Conservation (phyloP, 441 rosid species). For the Biscutella laevigata region DNA sequence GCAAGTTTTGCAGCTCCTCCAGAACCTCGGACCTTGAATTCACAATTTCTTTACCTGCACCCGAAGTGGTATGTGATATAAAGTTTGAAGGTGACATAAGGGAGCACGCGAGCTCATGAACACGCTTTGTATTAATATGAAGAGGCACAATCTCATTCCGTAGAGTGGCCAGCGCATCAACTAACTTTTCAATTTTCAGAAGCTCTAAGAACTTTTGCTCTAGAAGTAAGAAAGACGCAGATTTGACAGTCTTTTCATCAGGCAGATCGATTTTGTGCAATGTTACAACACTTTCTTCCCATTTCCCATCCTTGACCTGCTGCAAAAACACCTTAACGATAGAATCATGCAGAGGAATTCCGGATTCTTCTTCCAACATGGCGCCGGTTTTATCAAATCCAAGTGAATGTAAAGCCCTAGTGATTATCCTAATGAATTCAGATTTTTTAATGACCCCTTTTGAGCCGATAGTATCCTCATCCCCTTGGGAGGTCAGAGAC, state of each 20-base stretch:
- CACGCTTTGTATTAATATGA: conserved; percentile 31
- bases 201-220: conserved; percentile 49
- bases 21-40: conserved; percentile 37
- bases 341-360: conserved; percentile 35
- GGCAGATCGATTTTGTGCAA: conserved; percentile 33
- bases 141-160: conserved; percentile 48
- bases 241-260: conserved; percentile 36
- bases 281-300: conserved; percentile 45
- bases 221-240: conserved; percentile 41
- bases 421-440: conserved; percentile 42
- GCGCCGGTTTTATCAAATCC: conserved; percentile 47
- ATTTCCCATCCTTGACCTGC: conserved; percentile 41
- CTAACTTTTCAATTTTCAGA: conserved; percentile 27
- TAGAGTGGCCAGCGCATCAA: conserved; percentile 35
- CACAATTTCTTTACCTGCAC: conserved; percentile 24
- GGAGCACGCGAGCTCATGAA: conserved; percentile 39
- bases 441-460: conserved; percentile 40
- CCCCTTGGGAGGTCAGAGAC: conserved; percentile 48
- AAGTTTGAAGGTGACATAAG: conserved; percentile 28
- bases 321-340: conserved; percentile 32
- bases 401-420: conserved; percentile 46
- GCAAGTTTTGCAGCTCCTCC: conserved; percentile 38
- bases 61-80: conserved; percentile 16
- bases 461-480: conserved; percentile 34
- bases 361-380: conserved; percentile 48